phyloP scores from a whole-genome alignment of 805 yeast species.

The Candida peoriensis region DNA sequence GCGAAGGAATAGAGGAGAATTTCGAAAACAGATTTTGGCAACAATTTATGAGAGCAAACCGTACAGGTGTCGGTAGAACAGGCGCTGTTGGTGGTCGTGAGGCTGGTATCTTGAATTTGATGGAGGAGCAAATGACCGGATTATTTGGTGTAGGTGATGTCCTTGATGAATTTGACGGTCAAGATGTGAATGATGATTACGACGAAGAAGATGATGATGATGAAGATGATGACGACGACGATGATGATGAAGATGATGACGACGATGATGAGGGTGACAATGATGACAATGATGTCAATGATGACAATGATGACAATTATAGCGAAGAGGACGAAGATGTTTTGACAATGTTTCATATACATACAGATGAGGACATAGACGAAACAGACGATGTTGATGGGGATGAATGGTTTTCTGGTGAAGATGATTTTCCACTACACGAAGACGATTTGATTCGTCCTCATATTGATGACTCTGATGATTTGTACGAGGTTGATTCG shows the following conservation, averaged over 20 bases:
- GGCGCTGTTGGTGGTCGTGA: constrained; percentile 14
- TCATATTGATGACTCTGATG: no score
- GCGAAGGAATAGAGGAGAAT: constrained; percentile 1
- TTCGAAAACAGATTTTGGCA: constrained; percentile 12
- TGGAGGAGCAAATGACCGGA: constrained; percentile 1
- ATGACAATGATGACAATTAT: no score
- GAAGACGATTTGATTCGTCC: no score
- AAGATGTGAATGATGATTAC: not conserved
- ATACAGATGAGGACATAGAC: no score
- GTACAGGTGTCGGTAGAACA: not conserved
- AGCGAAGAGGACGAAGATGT: no score
- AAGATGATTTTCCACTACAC: no score
- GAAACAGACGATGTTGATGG: no score
- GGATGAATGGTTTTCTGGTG: no score
- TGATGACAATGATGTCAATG: constrained; percentile 4
- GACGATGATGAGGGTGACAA: constrained; percentile 3
- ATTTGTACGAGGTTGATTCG: no score
- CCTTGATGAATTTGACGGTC: not conserved
- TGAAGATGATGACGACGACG: constrained; percentile 21
- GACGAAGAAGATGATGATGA: not conserved
- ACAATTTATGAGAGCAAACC: constrained; percentile 13
- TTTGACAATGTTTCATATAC: no score
- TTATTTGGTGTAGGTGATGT: constrained; percentile 12
- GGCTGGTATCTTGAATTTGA: constrained; percentile 14
- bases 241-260: not conserved